Conservation (phyloP, 78 protist genomes). For the Dictyostelium citrinum region DNA sequence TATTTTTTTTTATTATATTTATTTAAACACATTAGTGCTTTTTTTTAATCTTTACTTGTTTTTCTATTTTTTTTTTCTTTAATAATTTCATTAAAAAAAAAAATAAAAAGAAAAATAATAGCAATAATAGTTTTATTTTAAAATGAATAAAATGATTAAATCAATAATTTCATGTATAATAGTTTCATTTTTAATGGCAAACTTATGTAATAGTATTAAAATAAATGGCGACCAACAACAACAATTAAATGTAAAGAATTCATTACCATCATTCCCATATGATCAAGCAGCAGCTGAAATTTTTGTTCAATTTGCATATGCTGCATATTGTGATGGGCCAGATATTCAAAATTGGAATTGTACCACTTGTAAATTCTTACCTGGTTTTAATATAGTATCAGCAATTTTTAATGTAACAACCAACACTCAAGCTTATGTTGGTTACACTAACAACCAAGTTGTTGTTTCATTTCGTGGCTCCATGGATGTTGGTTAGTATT, state of each 20-base stretch:
- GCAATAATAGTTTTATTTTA: too few species aligned
- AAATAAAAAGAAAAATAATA: too few species aligned
- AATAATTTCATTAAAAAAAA: too few species aligned
- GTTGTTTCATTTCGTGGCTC: constrained; percentile 51
- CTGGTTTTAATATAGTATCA: not conserved
- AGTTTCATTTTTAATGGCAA: not conserved
- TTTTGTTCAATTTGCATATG: constrained; percentile 11
- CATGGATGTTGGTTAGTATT: constrained; percentile 43
- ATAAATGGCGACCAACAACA: not conserved
- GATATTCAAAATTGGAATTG: constrained; percentile 40
- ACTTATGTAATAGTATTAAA: not conserved
- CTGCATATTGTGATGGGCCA: constrained; percentile 9
- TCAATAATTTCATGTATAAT: not conserved
- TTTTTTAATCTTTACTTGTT: too few species aligned
- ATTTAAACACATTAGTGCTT: too few species aligned
- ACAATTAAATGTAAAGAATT: not conserved
- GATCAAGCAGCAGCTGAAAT: not conserved
- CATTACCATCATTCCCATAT: not conserved
- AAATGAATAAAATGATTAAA: too few species aligned
- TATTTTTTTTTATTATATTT: too few species aligned
- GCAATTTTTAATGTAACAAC: constrained; percentile 3
- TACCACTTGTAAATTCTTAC: not conserved
- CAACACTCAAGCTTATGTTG: constrained; percentile 69
- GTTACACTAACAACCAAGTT: not conserved
- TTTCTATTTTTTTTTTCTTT: too few species aligned